Evolutionary conservation across 148 eudicot species (phyloP), one percentile per base, ranked within the genome.

Genomic region (Dianthus caryophyllus): DNA sequence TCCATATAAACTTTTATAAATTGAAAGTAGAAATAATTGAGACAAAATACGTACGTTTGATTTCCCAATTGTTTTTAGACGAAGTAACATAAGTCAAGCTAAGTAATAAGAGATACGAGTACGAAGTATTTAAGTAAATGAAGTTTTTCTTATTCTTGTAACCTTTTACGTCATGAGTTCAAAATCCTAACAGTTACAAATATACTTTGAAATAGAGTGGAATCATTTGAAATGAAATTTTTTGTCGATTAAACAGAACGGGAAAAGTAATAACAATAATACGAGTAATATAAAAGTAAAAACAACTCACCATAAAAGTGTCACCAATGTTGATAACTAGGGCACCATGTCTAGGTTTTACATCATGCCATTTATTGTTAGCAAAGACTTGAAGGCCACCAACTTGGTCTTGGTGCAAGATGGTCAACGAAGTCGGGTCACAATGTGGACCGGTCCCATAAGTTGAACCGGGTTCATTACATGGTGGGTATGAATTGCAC

Each of bases 401-500:
- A 53, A 78, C 85, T n/a, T 63, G 65, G 51, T 82, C 85, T 70
- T 82, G 85, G 47, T 82, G 85, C 39, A 82, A 80, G 13, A 82
- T 73, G 17, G 82, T 82, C 46, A 82, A 73, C 11, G 82, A 72
- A 6, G 80, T 78, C 10, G 85, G 85, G 61, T 82, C 85, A 64
- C 82, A 76, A 57, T 82, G 85, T n/a, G 85, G 82, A 2, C 85
- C 85, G 55, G 82, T 82, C 2, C 85, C 85, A 18, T 73, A 77
- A 7, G 76, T 65, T 25, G 73, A 75, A 17, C 59, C 63, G 22
- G 82, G 80, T 56, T 73, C 77, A 7, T 76, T 73, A 63, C 85
- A 82, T 33, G 73, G 65, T 11, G 85, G 82, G 27, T 82, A 82
- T 10, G 68, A 73, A 27, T 82, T 82, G 59, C 79, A 82, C 36